phyloP scores from a whole-genome alignment of 169 alveolate species.

The Plasmodium knowlesi region DNA sequence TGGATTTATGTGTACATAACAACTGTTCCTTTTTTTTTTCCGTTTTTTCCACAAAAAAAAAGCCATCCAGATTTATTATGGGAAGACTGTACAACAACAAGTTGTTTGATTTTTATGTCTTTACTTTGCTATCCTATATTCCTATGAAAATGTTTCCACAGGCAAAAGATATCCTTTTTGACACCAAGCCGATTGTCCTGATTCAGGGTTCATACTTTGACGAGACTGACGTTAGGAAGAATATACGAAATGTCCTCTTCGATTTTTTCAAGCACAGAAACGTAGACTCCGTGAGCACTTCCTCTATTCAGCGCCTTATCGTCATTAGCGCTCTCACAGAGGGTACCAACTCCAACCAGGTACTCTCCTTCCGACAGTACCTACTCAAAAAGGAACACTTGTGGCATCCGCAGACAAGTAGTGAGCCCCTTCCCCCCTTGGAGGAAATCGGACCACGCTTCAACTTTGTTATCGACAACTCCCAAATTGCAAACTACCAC shows the following conservation, averaged over 20 bases:
- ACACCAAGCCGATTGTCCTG: constrained; percentile 34
- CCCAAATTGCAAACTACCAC: constrained; percentile 12
- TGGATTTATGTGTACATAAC: constrained; percentile 51
- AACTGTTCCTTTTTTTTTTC: constrained; percentile 41
- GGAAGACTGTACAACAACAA: constrained; percentile 47
- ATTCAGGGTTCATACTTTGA: constrained; percentile 52
- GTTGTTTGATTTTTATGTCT: constrained; percentile 21
- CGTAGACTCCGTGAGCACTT: constrained; percentile 2
- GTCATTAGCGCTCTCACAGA: constrained; percentile 22
- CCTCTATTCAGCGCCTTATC: constrained; percentile 19
- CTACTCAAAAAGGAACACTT: constrained; percentile 12
- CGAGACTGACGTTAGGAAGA: constrained; percentile 10
- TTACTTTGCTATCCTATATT: constrained; percentile 14
- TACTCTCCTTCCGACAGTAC: constrained; percentile 40
- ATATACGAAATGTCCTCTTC: constrained; percentile 20
- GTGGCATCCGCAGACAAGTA: background rate
- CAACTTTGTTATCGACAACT: constrained; percentile 4
- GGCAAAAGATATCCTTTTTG: constrained; percentile 21
- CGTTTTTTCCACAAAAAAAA: constrained; percentile 42
- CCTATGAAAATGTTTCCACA: constrained; percentile 19
- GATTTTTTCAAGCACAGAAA: constrained; percentile 57
- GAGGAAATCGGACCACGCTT: constrained; percentile 58
- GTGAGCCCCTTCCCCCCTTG: background rate
- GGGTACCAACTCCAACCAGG: background rate
- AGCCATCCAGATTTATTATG: constrained; percentile 43